A percentile compares a stretch with the other conserved stretches of the same genome.
These are phyloP conservation scores for Suillus paluster DNA, from an alignment of 768 basidiomycete genomes.

Conservation along the genomic window DNA sequence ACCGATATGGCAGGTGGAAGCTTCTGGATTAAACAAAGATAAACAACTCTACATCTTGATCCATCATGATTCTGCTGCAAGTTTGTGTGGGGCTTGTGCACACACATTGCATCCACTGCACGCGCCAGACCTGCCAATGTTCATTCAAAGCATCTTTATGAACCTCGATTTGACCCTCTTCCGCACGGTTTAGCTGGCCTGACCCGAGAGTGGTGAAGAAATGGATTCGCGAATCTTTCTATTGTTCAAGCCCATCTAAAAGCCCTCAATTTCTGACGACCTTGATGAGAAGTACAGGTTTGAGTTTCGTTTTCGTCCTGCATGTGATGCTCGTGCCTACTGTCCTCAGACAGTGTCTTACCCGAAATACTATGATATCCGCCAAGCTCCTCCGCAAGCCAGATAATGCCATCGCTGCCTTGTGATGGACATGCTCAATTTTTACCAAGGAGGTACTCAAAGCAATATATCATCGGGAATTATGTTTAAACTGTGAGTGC, in stretches of 20 bases:
- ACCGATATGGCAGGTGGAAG: not conserved
- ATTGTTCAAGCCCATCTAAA: slow-evolving; percentile 26
- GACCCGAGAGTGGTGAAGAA: slow-evolving; percentile 41
- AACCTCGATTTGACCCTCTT: slow-evolving; percentile 39
- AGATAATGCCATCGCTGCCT: slow-evolving; percentile 28
- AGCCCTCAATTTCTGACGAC: slow-evolving; percentile 42
- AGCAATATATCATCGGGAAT: slow-evolving; percentile 41
- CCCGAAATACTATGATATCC: not conserved
- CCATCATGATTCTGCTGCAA: too few species aligned
- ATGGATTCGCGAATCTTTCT: slow-evolving; percentile 51
- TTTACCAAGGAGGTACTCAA: slow-evolving; percentile 29
- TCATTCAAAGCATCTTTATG: slow-evolving; percentile 48
- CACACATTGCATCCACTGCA: not conserved
- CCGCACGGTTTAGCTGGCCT: slow-evolving; percentile 44
- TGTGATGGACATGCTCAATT: slow-evolving; percentile 36
- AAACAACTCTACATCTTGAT: slow-evolving; percentile 30
- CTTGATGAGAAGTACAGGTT: slow-evolving; percentile 39
- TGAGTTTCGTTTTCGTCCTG: slow-evolving; percentile 45
- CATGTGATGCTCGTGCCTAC: slow-evolving; percentile 36
- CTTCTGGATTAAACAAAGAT: slow-evolving; percentile 17
- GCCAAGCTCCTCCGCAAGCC: slow-evolving; percentile 14
- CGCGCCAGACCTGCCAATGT: too few species aligned
- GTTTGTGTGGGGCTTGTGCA: not conserved
- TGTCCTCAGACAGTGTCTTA: slow-evolving; percentile 36
- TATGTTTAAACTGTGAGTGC: slow-evolving; percentile 10